Evolutionary conservation across 139 green algal species (phyloP).

Genomic region (Closterium sp.): DNA sequence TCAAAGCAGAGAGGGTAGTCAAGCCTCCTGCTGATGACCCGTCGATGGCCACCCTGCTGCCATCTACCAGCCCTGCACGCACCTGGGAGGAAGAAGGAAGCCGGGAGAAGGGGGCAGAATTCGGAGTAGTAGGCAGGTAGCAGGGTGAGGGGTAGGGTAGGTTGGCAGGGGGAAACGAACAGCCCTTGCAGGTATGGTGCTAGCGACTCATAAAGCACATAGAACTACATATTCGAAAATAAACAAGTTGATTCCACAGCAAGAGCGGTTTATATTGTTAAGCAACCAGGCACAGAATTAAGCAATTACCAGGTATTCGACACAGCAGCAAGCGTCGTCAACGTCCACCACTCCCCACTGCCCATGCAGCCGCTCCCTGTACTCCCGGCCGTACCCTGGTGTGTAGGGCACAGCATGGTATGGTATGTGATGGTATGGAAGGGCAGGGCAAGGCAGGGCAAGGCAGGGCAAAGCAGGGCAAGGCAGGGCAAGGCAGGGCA

Average conservation of each 20-base stretch:
- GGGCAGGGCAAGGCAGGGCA: not conserved
- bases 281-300: constrained; percentile 48
- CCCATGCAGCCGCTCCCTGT: constrained; percentile 41
- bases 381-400: constrained; percentile 73
- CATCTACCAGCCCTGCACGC: constrained; percentile 55
- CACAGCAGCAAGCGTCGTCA: constrained; percentile 67
- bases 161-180: too few relatives aligned
- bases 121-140: too few relatives aligned
- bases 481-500: too few relatives aligned
- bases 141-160: too few relatives aligned
- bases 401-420: not conserved
- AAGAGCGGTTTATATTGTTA: too few relatives aligned
- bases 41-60: constrained; percentile 63
- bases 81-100: not conserved
- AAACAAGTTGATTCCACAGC: too few relatives aligned
- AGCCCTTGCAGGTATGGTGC: too few relatives aligned
- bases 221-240: too few relatives aligned
- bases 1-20: constrained; percentile 73
- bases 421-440: not conserved
- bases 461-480: too few relatives aligned
- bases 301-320: constrained; percentile 42
- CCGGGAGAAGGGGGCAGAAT: not conserved
- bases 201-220: too few relatives aligned
- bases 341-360: constrained; percentile 77
- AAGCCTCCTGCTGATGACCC: constrained; percentile 75